Percentiles rank a stretch among this genome's conserved stretches.
Evolutionary conservation across 352 stramenopile genomes (phyloP).

Genomic region (Pythium inflatum): DNA sequence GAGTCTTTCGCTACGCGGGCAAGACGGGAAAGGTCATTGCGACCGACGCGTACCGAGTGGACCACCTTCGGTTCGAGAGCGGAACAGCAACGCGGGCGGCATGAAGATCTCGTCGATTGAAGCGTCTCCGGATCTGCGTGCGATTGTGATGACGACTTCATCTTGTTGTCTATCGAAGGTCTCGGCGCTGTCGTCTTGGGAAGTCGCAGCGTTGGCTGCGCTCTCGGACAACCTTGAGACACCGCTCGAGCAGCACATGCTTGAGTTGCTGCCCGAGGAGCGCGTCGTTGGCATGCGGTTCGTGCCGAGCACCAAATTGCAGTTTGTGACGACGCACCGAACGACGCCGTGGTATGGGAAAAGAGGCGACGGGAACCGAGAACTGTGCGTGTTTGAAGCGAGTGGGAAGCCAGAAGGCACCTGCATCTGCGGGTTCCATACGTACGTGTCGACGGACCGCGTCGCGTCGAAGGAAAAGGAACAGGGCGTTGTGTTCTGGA

Average conservation of each 20-base stretch:
- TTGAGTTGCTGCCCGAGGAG: background rate
- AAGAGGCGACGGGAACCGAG: background rate
- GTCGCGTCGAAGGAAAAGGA: background rate
- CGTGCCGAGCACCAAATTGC: background rate
- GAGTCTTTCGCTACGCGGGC: no score
- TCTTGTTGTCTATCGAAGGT: background rate
- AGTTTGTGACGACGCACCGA: conserved; percentile 1
- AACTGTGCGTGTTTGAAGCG: background rate
- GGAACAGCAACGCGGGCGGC: no score
- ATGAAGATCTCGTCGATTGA: no score
- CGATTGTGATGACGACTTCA: background rate
- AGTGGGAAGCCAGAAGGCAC: background rate
- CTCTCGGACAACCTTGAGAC: background rate
- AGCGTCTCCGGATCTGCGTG: background rate
- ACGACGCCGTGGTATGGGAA: background rate
- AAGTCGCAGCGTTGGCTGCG: background rate
- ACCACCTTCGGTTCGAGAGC: no score
- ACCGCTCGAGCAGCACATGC: background rate
- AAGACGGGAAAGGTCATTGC: no score
- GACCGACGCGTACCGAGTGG: no score
- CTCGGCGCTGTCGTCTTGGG: background rate
- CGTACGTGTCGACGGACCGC: background rate
- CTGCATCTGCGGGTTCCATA: background rate
- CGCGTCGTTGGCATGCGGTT: background rate
- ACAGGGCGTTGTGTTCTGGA: conserved; percentile 1